These are phyloP conservation scores for Sporothrix sp. DNA, from an alignment of 2,329 filamentous ascomycete species.

Conservation along the genomic window DNA sequence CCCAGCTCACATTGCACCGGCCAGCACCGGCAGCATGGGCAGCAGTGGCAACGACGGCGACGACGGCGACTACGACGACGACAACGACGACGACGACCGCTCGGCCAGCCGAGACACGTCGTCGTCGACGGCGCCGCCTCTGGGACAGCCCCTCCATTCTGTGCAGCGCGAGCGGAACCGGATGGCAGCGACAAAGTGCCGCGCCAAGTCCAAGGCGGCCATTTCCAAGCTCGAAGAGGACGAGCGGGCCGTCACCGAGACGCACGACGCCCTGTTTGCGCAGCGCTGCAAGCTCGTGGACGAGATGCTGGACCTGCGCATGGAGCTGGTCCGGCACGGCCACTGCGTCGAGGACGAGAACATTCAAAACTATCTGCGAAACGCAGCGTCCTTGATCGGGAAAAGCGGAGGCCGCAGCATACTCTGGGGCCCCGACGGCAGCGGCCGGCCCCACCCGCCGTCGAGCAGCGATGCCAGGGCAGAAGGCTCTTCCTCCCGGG, in stretches of 20 bases:
- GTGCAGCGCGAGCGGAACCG: conserved; percentile 22
- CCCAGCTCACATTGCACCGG: background rate
- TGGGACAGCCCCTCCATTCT: too few relatives aligned
- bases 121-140: too few relatives aligned
- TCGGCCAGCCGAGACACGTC: background rate
- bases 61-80: background rate
- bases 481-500: too few relatives aligned
- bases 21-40: background rate
- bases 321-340: conserved; percentile 23
- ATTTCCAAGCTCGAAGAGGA: conserved; percentile 21
- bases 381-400: conserved; percentile 17
- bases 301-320: conserved; percentile 25
- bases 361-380: conserved; percentile 23
- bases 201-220: conserved; percentile 23
- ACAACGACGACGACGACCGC: too few relatives aligned
- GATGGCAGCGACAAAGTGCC: conserved; percentile 24
- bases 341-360: conserved; percentile 20
- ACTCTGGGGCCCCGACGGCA: conserved; percentile 16
- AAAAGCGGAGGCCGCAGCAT: conserved; percentile 9
- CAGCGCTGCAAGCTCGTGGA: conserved; percentile 19
- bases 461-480: too few relatives aligned
- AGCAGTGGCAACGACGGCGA: conserved; percentile 3
- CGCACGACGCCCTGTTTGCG: conserved; percentile 17
- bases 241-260: conserved; percentile 15
- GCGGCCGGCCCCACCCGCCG: too few relatives aligned